phyloP scores from a whole-genome alignment of 352 stramenopile genomes.

The Phytopythium kandeliae region DNA sequence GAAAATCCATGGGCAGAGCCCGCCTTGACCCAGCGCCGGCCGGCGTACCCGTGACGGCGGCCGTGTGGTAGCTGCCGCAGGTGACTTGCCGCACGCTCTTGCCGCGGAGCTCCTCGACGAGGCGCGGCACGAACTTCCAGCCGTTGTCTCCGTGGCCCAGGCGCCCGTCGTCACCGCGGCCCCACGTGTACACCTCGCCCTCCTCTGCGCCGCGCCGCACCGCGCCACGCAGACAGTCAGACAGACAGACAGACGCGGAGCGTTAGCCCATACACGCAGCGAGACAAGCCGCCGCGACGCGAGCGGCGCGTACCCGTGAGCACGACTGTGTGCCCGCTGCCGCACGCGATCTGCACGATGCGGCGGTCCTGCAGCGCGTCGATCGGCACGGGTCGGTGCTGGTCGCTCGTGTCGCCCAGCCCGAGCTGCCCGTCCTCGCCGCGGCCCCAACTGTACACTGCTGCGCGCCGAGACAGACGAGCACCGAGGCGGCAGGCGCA shows the following conservation, averaged over 20 bases:
- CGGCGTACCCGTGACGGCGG: slow-evolving; percentile 78
- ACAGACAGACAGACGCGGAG: too few relatives aligned
- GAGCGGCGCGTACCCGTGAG: slow-evolving; percentile 40
- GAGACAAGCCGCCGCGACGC: background rate
- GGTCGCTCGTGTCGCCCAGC: slow-evolving; percentile 83
- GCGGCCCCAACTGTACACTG: slow-evolving; percentile 86
- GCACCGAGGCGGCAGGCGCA: too few relatives aligned
- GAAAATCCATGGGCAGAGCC: too few relatives aligned
- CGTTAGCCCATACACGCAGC: background rate
- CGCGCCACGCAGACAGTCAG: too few relatives aligned
- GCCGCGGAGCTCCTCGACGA: slow-evolving; percentile 88
- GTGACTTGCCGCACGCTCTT: slow-evolving; percentile 92
- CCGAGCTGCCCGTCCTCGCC: slow-evolving; percentile 85
- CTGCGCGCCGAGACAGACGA: slow-evolving; percentile 7
- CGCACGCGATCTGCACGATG: slow-evolving; percentile 87
- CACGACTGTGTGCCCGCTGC: slow-evolving; percentile 86
- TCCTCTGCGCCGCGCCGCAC: too few relatives aligned
- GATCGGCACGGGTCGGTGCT: slow-evolving; percentile 76
- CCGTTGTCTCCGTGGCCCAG: slow-evolving; percentile 93
- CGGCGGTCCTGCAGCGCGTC: slow-evolving; percentile 77
- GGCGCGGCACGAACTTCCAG: slow-evolving; percentile 96
- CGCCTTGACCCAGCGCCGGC: too few relatives aligned
- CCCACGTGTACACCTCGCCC: slow-evolving; percentile 88
- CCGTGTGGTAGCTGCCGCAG: slow-evolving; percentile 95
- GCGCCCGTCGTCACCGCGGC: slow-evolving; percentile 82